Conservation (phyloP, 768 basidiomycete species). For the Mycena indigotica region DNA sequence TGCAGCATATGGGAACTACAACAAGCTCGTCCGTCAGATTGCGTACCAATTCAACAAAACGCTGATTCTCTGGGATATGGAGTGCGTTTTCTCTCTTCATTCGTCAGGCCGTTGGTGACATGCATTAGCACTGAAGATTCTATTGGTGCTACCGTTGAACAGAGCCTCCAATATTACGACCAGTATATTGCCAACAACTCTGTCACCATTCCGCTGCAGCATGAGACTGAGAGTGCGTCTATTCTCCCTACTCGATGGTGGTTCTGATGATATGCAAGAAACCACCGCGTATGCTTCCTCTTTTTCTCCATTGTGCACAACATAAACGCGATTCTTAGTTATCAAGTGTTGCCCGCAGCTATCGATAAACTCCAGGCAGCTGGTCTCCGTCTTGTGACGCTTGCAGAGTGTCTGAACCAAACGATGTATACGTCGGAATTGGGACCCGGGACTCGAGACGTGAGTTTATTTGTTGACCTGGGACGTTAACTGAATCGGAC, state of each 20-base stretch:
- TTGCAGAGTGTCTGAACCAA: slow-evolving; percentile 27
- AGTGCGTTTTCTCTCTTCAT: slow-evolving; percentile 18
- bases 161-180: slow-evolving; percentile 2
- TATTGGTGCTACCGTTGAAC: neutral
- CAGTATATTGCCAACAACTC: neutral
- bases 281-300: slow-evolving; percentile 9
- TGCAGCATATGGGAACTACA: slow-evolving; percentile 23
- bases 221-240: slow-evolving; percentile 13
- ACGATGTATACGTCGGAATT: neutral
- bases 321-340: neutral
- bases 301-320: neutral
- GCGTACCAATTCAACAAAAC: slow-evolving; percentile 14
- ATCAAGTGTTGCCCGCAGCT: slow-evolving; percentile 15
- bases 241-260: neutral
- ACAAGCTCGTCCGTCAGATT: slow-evolving; percentile 18
- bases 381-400: slow-evolving; percentile 26
- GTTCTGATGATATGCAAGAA: neutral
- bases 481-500: neutral
- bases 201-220: neutral
- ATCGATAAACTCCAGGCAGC: slow-evolving; percentile 24
- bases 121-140: slow-evolving; percentile 3
- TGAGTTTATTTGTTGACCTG: neutral
- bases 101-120: too few species aligned
- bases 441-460: slow-evolving; percentile 3
- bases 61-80: slow-evolving; percentile 25